Evolutionary conservation across 306 rosid genomes (phyloP), one percentile per base, ranked within the genome.

Genomic region (Fragaria ananassa): DNA sequence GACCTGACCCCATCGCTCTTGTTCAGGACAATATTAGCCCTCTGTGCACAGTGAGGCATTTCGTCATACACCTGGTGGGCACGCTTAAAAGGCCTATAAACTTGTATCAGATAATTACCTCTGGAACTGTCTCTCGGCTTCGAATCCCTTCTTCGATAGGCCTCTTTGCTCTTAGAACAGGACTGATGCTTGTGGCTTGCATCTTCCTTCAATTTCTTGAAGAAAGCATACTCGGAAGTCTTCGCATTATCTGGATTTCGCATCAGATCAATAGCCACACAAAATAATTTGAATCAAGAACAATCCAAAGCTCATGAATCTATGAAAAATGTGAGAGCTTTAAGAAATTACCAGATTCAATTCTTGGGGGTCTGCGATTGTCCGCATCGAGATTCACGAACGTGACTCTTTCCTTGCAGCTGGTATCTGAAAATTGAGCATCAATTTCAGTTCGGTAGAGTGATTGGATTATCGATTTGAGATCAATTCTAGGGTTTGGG

Each of bases 201-300:
- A 57, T 83, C 86, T 80, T 88, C 83, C 93, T 85, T 93, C 57
- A 91, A 77, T 82, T 88, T 93, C 91, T 81, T 89, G 42, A 88
- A 91, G 81, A 91, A 91, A 42, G 96, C 93, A 75, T 75, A 93
- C 86, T 91, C 98, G 0, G 97, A 88, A 75, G 97, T 93, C 87
- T 93, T 91, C 2, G 93, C 84, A 60, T 72, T 81, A 61, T 77
- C 63, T 74, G 27, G 51, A 58, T 64, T 68, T 75, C 45, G 21
- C 41, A 82, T 74, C 80, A 83, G 75, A 67, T 31, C 41, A 51
- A 63, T 56, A 84, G 49, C 25, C 45, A 67, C 62, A 72, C 56
- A 23, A 41, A 8, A 21, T 39, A 17, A 8, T 9, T 64, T 41
- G 37, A 67, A 13, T 39, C 34, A 7, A 42, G 18, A 58, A 76